Conservation (phyloP, 2,329 filamentous ascomycete genomes). For the Esteya vermicola region DNA sequence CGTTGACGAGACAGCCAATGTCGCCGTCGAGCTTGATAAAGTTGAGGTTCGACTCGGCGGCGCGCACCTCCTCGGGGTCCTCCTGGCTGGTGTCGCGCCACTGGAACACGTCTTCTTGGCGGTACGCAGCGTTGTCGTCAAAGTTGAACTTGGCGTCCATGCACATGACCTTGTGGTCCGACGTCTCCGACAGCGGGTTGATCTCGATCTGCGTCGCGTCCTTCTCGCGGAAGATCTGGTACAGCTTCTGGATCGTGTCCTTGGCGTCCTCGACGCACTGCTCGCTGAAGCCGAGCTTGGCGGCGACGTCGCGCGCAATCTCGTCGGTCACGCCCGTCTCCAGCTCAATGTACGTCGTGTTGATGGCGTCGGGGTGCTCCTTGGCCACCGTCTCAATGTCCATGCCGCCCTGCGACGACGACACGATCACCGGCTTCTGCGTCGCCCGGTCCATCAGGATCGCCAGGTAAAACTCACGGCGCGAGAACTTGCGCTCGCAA, state of each 20-base stretch:
- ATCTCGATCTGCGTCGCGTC: constrained; percentile 99
- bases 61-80: constrained; percentile 94
- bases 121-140: constrained; percentile 97
- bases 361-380: constrained; percentile 92
- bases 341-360: constrained; percentile 87
- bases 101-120: constrained; percentile 89
- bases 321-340: constrained; percentile 91
- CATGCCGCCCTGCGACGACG: constrained; percentile 97
- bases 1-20: constrained; percentile 98
- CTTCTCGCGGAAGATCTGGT: constrained; percentile 97
- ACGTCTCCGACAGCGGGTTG: constrained; percentile 96
- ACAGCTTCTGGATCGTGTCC: constrained; percentile 95
- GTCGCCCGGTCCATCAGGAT: constrained; percentile 93
- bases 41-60: constrained; percentile 87
- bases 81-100: constrained; percentile 94
- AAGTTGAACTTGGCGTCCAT: constrained; percentile 99
- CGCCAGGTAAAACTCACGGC: constrained; percentile 96
- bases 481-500: constrained; percentile 98
- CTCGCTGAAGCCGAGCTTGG: constrained; percentile 90
- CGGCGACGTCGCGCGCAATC: constrained; percentile 78
- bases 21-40: constrained; percentile 99
- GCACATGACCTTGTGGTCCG: constrained; percentile 92
- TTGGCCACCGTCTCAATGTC: constrained; percentile 98
- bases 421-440: constrained; percentile 89
- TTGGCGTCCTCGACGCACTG: constrained; percentile 94